Conservation (phyloP, 1,139 yeast genomes). For the Barnettozyma hawaiiensis region DNA sequence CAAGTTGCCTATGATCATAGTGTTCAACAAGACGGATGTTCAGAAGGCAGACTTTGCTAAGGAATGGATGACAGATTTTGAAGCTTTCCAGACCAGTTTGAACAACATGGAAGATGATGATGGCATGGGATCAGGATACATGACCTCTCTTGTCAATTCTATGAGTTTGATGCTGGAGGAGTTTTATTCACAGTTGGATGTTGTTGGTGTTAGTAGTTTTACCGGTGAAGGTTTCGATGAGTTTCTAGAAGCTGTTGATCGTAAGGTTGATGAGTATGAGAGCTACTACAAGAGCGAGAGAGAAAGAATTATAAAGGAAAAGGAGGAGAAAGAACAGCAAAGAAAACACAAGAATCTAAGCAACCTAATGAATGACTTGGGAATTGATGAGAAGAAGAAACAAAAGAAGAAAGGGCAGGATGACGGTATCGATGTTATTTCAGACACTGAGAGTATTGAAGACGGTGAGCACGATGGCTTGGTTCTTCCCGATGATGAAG, state of each 20-base stretch:
- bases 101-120: slow-evolving; percentile 45
- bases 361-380: slow-evolving; percentile 37
- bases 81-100: slow-evolving; percentile 77
- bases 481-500: slow-evolving; percentile 61
- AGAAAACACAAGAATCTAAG: slow-evolving; percentile 68
- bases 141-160: slow-evolving; percentile 89
- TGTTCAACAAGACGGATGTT: slow-evolving; percentile 92
- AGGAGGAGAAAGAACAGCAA: slow-evolving; percentile 68
- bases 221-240: slow-evolving; percentile 96
- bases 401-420: slow-evolving; percentile 31
- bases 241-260: slow-evolving; percentile 74
- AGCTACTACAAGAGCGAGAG: slow-evolving; percentile 81
- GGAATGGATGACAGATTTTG: slow-evolving; percentile 98
- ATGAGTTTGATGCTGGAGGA: slow-evolving; percentile 97
- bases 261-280: slow-evolving; percentile 83
- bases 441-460: slow-evolving; percentile 21
- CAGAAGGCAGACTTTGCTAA: slow-evolving; percentile 79
- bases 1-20: slow-evolving; percentile 93
- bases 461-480: slow-evolving; percentile 53
- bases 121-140: slow-evolving; percentile 79
- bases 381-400: slow-evolving; percentile 67
- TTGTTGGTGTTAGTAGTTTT: slow-evolving; percentile 83
- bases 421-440: slow-evolving; percentile 20
- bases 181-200: slow-evolving; percentile 88
- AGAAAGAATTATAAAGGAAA: slow-evolving; percentile 70